Base-by-base conservation (phyloP, 2,329 filamentous ascomycete species). In the Lecanicillium sp. region DNA sequence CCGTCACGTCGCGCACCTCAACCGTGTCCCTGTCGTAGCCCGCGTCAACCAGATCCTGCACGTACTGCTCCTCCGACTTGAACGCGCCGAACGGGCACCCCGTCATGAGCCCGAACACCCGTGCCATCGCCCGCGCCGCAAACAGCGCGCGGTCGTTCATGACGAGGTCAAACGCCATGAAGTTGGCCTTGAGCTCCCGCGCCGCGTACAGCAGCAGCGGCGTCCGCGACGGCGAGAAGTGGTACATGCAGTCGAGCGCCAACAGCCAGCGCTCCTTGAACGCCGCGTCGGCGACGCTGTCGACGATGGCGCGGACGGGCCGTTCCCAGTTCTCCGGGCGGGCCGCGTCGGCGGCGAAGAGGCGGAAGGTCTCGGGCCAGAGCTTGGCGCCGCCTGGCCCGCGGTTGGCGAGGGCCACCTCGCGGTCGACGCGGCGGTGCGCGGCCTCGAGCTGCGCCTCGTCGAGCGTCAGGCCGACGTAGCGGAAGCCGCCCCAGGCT, bases 101-200 rank as follows among this genome's bases (percentile, higher is more conserved):
- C 55, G 75, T 70, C 14, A 75, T 53, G 19, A 69, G 56, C 3
- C 74, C 74, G 3, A 79, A 51, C 0, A 70, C 12, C 1, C 67
- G 61, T 2, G 76, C 61, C 4, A 66, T 42, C 72, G 42, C 0
- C 48, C 60, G 21, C 70, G 55, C 24, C 44, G 21, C 1, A 27
- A 17, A 2, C 15, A 61, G 58, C 2, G 67, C 64, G 7, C 52
- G 44, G 4, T 62, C 56, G 48, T 63, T 62, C 30, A 70, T 62
- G 2, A 79, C 55, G 1, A 81, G 63, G 50, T 81, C 78, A 50
- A 79, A 81, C 0, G 72, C 75, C 71, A 79, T 76, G 44, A 77
- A 59, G 0, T 72, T 70, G 1, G 76, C 75, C 3, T 65, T 54
- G 1, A 80, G 63, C 0, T 59, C 59, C 3, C 53, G 56, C 4